These are phyloP conservation scores for Phytopythium sindhum DNA, from an alignment of 352 stramenopile species.

Conservation along the genomic window DNA sequence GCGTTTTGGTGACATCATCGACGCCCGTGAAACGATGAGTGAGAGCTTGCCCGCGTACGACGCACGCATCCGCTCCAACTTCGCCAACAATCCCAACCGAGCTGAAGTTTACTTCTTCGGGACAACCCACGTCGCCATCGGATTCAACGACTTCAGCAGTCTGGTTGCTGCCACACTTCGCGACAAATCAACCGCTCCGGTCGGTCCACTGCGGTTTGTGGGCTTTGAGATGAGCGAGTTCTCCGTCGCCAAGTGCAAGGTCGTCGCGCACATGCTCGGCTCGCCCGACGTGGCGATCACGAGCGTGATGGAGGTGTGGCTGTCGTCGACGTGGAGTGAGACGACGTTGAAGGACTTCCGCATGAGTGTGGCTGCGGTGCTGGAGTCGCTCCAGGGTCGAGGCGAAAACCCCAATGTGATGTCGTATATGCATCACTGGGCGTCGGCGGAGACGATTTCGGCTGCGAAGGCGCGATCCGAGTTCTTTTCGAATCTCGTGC, in stretches of 20 bases:
- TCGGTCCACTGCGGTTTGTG: slow-evolving; percentile 15
- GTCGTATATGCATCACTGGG: slow-evolving; percentile 22
- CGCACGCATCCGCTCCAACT: slow-evolving; percentile 23
- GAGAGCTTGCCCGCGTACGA: slow-evolving; percentile 14
- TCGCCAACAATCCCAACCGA: slow-evolving; percentile 20
- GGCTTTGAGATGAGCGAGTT: slow-evolving; percentile 29
- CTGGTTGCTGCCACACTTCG: slow-evolving; percentile 10
- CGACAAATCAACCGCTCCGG: neutral
- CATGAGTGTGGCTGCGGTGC: slow-evolving; percentile 8
- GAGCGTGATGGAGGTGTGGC: slow-evolving; percentile 26
- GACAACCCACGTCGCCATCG: slow-evolving; percentile 26
- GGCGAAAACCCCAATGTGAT: slow-evolving; percentile 18
- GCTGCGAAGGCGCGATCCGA: slow-evolving; percentile 13
- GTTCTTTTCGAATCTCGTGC: slow-evolving; percentile 15
- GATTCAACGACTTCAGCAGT: slow-evolving; percentile 29
- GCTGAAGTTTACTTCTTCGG: slow-evolving; percentile 21
- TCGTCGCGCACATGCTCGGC: slow-evolving; percentile 21
- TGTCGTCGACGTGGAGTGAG: slow-evolving; percentile 22
- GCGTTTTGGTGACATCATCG: slow-evolving; percentile 17
- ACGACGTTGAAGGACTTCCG: slow-evolving; percentile 15
- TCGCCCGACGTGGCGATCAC: slow-evolving; percentile 10
- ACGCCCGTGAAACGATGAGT: neutral
- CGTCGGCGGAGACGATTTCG: slow-evolving; percentile 13
- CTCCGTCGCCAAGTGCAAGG: slow-evolving; percentile 21
- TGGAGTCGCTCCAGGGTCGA: slow-evolving; percentile 4